phyloP scores from a whole-genome alignment of 73 alveolate genomes.

The Symbiodinium pilosum region DNA sequence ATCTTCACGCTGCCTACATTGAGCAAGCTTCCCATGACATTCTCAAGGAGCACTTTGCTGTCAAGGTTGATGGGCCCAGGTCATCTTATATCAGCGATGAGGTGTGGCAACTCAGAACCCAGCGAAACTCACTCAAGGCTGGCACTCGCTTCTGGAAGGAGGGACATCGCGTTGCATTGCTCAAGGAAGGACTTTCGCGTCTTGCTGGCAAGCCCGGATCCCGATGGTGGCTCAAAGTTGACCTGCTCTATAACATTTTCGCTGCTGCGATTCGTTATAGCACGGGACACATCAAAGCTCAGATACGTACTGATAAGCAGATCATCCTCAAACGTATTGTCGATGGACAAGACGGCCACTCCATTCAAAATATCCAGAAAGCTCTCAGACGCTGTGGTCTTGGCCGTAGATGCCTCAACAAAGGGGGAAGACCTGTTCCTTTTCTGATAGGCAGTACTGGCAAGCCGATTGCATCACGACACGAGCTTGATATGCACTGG shows the following conservation, averaged over 20 bases:
- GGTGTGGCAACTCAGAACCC: background rate
- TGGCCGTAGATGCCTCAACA: background rate
- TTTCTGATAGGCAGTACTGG: background rate
- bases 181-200: background rate
- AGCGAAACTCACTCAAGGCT: background rate
- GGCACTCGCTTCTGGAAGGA: background rate
- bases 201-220: too few species aligned
- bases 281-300: background rate
- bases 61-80: background rate
- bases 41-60: background rate
- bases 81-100: background rate
- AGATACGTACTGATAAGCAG: background rate
- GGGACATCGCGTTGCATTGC: background rate
- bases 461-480: background rate
- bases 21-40: background rate
- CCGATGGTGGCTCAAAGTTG: background rate
- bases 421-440: background rate
- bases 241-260: background rate
- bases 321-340: background rate
- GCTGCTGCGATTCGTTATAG: background rate
- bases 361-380: background rate
- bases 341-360: background rate
- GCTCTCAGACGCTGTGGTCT: background rate
- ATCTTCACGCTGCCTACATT: background rate
- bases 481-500: background rate